Evolutionary conservation across 768 basidiomycete species (phyloP), one percentile per base, ranked within the genome.

Genomic region (Phylloporus sp.): DNA sequence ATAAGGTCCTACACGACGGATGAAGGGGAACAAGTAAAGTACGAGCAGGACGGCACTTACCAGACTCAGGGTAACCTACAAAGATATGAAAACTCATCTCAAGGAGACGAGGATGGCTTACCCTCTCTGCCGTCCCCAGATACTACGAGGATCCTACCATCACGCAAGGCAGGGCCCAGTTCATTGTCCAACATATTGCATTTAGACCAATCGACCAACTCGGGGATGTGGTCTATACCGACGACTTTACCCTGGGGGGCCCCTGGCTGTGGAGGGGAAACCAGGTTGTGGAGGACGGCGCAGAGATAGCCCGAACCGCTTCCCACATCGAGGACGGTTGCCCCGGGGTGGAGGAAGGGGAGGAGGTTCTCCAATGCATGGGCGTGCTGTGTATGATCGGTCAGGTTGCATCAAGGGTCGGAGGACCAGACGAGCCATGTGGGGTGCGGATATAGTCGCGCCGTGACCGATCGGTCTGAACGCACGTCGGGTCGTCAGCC

Each of bases 371-470:
- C 86, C 4, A 78, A 62, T 0, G 95, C 93, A 50, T 93, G 82
- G 0, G 91, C 92, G 51, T 96, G 93, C 86, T 87, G 41, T n/a
- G 24, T 8, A n/a, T 7, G 3, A 23, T 21, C 15, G 23, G 41
- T 39, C 9, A 43, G 34, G 35, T 24, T 9, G 32, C 17, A 9
- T 39, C 4, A 4, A 42, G 39, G 29, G 21, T 21, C 22, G 37
- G 36, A 37, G n/a, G 18, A 22, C 24, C 9, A 6, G 24, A 33
- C 59, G 61, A 42, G 85, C 87, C 94, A 98, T 98, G 63, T 99
- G 95, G 1, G 95, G 95, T 0, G 95, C 95, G 31, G 87, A 90
- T 52, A 99, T 97, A 0, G 95, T 99, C 13, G 93, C 94, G 11
- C 81, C 84, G 58, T 86, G 77, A 3, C 88, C 86, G 42, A 93